Evolutionary conservation across 139 green algal genomes (phyloP), one percentile per base, ranked within the genome.

Genomic region (Edaphochlamys debaryana): DNA sequence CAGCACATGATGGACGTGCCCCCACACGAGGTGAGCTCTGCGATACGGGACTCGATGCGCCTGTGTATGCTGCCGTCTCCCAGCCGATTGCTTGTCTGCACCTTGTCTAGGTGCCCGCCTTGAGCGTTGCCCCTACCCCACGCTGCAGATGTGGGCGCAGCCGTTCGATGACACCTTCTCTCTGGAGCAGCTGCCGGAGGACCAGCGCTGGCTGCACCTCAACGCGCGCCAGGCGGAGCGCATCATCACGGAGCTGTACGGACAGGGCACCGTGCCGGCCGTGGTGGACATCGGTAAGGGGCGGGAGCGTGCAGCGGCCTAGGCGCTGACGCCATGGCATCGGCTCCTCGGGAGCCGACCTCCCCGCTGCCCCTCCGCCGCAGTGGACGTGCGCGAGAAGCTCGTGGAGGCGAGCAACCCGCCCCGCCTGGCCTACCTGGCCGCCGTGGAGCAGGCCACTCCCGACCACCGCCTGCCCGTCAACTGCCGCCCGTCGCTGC

Each of bases 401-500:
- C 50, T 84, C 48, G 25, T 84, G 2, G 78, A 84, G 19, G 22
- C 48, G 48, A 77, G 29, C 37, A 40, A n/a, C 8, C 78, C 78
- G 25, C 36, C 64, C 23, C 78, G 66, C 66, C 48, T 84, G 66
- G 79, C 79, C 30, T 90, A 85, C 50, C n/a, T 90, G 67, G 58
- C 80, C 41, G 66, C 84, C 4, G 40, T 91, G 83, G 87, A 91
- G 83, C 73, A 75, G 45, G 73, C 83, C 4, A 34, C 79, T 7
- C 79, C 79, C 34, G 79, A 77, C 29, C 50, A 75, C 15, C 83
- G 79, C 37, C 54, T 91, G 37, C 67, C 68, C 3, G n/a, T 50
- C 56, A 91, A 89, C 62, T 72, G 40, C 60, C 67, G 74, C 37
- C 56, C 79, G 15, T 89, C 83, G 9, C 62, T 91, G 67, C 83